Evolutionary conservation across 2,329 filamentous ascomycete species (phyloP).

Genomic region (Leptographium radiaticola): DNA sequence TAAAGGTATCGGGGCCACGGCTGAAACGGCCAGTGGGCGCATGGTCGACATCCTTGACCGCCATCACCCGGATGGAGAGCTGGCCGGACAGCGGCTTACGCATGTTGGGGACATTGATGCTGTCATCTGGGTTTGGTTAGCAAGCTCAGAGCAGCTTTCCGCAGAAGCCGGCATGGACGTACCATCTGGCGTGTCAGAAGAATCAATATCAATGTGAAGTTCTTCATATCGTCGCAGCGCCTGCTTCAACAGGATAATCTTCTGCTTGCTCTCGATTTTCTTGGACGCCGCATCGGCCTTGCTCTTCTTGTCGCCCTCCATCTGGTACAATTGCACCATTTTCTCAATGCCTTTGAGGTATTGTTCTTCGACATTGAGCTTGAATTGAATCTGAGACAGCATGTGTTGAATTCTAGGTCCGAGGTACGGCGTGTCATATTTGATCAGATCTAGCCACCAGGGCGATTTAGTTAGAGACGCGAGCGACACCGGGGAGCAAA

Average conservation of each 20-base stretch:
- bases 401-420: conserved; percentile 97
- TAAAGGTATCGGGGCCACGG: conserved; percentile 84
- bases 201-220: conserved; percentile 85
- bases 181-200: conserved; percentile 69
- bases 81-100: conserved; percentile 92
- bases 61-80: conserved; percentile 72
- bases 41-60: conserved; percentile 90
- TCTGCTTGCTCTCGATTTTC: conserved; percentile 90
- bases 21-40: conserved; percentile 74
- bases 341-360: conserved; percentile 99
- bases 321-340: conserved; percentile 94
- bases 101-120: conserved; percentile 86
- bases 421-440: conserved; percentile 92
- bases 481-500: neutral
- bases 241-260: conserved; percentile 91
- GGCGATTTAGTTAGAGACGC: neutral
- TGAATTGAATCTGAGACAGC: conserved; percentile 97
- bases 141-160: neutral
- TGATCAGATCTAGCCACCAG: conserved; percentile 66
- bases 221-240: conserved; percentile 95
- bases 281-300: conserved; percentile 82
- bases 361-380: conserved; percentile 95
- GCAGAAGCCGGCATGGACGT: conserved; percentile 20
- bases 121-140: conserved; percentile 59
- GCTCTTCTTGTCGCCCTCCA: conserved; percentile 95